Conservation (phyloP, 2,329 filamentous ascomycete genomes). For the Teratosphaeria zuluensis region DNA sequence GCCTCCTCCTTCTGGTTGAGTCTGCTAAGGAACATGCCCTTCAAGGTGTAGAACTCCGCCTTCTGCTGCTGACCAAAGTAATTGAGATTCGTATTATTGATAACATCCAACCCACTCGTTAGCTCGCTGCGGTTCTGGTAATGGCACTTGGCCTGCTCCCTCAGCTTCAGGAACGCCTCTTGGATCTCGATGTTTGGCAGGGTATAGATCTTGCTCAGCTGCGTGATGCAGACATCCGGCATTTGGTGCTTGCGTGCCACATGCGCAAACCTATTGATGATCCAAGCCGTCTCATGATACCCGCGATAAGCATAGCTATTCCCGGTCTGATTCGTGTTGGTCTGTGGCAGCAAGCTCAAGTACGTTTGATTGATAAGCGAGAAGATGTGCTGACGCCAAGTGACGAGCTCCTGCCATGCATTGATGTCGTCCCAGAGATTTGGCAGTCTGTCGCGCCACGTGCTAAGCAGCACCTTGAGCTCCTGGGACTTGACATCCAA, state of each 20-base stretch:
- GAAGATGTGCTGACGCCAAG: slow-evolving; percentile 98
- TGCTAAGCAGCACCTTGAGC: slow-evolving; percentile 83
- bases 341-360: slow-evolving; percentile 69
- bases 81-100: slow-evolving; percentile 98
- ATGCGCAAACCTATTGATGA: slow-evolving; percentile 97
- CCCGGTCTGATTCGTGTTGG: slow-evolving; percentile 66
- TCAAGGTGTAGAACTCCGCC: slow-evolving; percentile 96
- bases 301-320: slow-evolving; percentile 94
- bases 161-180: slow-evolving; percentile 92
- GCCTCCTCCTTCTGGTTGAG: slow-evolving; percentile 83
- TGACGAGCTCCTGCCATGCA: slow-evolving; percentile 98
- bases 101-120: slow-evolving; percentile 87
- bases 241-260: slow-evolving; percentile 95
- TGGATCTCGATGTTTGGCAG: slow-evolving; percentile 99
- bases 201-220: slow-evolving; percentile 95
- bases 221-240: slow-evolving; percentile 92
- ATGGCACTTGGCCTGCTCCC: slow-evolving; percentile 98
- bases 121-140: slow-evolving; percentile 94
- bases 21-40: slow-evolving; percentile 98
- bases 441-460: slow-evolving; percentile 89
- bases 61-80: slow-evolving; percentile 96
- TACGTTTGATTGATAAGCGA: slow-evolving; percentile 93
- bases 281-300: slow-evolving; percentile 98
- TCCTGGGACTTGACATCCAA: slow-evolving; percentile 92
- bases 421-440: slow-evolving; percentile 99